Percentiles rank a stretch among this genome's conserved stretches.
Conservation (phyloP, 2,329 filamentous ascomycete genomes). For the Claviceps capensis region DNA sequence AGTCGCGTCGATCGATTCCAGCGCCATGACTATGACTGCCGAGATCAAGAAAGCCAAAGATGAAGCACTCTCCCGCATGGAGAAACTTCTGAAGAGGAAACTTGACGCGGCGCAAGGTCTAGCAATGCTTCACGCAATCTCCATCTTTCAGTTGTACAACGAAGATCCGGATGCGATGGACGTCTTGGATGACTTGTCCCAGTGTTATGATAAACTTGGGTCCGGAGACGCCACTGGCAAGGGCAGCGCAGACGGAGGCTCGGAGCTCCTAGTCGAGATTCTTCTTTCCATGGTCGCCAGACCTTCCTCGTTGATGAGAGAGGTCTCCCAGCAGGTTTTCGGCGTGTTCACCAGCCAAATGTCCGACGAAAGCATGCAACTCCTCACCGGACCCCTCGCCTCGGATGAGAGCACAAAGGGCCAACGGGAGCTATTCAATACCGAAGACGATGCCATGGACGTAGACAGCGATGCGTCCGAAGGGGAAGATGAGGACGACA, state of each 20-base stretch:
- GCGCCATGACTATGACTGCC: conserved; percentile 39
- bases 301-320: conserved; percentile 70
- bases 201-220: conserved; percentile 56
- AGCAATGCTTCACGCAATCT: conserved; percentile 68
- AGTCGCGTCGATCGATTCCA: conserved; percentile 38
- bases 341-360: conserved; percentile 65
- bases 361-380: conserved; percentile 56
- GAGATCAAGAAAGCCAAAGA: conserved; percentile 39
- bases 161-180: conserved; percentile 76
- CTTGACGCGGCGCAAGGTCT: conserved; percentile 44
- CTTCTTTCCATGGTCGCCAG: conserved; percentile 81
- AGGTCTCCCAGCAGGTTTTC: conserved; percentile 81
- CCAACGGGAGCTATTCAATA: conserved; percentile 73
- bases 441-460: conserved; percentile 46
- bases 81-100: conserved; percentile 34
- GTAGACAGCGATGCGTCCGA: conserved; percentile 30
- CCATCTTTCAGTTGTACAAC: conserved; percentile 80
- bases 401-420: conserved; percentile 72
- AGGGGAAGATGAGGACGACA: conserved; percentile 24
- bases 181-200: conserved; percentile 67
- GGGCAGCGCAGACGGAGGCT: conserved; percentile 41
- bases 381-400: conserved; percentile 53
- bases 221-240: conserved; percentile 30
- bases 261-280: conserved; percentile 72
- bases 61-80: conserved; percentile 37